Base-by-base conservation (phyloP, 768 basidiomycete genomes). In the Inosperma sp. region DNA sequence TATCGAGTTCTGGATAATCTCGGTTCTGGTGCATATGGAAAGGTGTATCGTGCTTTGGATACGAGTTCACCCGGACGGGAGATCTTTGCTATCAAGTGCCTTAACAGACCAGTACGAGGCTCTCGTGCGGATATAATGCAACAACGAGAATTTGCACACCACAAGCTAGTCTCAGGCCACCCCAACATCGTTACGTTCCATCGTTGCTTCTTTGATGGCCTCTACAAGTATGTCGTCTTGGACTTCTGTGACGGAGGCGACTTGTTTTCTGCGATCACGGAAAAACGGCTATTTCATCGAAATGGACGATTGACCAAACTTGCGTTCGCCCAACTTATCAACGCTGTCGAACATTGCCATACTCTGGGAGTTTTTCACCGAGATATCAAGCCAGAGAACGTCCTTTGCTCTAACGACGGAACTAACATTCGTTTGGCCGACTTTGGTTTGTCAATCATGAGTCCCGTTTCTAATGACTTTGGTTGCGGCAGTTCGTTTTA, bases 311-410 rank as follows among this genome's bases (percentile, higher is more conserved):
- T 85, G 54, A 80, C 91, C 71, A 84, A 78, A 62, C 63, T 66
- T 25, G 77, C 82, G 30, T 92, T 89, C 66, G 55, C 88, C n/a
- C 84, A 92, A 61, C 79, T 94, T 43, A 68, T 93, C 45, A 86
- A 90, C 56, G 86, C 86, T 1, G 79, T 93, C 35, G 75, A 84
- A 42, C 76, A 84, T 62, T 89, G 86, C 60, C 89, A 93, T 59
- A 64, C 70, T 34, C 72, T 73, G 34, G 79, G 82, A 8, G 80
- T 93, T 54, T 90, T 78, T 62, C 92, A 93, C 67, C 85, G 90
- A 21, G 89, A 93, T 60, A 77, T 94, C 60, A 93, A 93, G 66
- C 90, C 90, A 1, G 91, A 92, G 64, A 90, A 85, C 63, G 74
- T 91, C 22, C 68, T 93, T 30, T 82, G 80, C 60, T 76, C 64